Percentiles rank a stretch among this genome's conserved stretches.
Conservation (phyloP, 352 stramenopile species). For the Pythium scleroteichum region DNA sequence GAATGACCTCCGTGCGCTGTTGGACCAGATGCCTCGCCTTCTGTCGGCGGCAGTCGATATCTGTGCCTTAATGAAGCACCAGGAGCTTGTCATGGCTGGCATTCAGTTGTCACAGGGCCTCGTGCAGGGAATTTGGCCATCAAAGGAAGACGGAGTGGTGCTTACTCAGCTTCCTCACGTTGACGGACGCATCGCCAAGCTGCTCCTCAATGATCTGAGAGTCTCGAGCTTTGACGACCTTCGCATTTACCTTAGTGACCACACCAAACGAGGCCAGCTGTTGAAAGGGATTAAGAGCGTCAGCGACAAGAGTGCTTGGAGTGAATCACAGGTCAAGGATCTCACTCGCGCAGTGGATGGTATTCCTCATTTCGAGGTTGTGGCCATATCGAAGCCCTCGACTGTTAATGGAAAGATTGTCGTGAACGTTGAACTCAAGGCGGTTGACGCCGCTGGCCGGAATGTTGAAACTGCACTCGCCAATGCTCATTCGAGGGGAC, state of each 20-base stretch:
- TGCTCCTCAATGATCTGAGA: conserved; percentile 25
- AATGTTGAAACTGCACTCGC: conserved; percentile 20
- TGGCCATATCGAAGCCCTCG: not conserved
- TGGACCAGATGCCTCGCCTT: conserved; percentile 96
- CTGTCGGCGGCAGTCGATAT: conserved; percentile 94
- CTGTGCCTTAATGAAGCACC: conserved; percentile 56
- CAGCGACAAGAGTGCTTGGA: conserved; percentile 18
- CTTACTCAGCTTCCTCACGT: conserved; percentile 55
- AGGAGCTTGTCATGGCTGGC: conserved; percentile 49
- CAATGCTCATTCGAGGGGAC: conserved; percentile 13
- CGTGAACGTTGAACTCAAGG: conserved; percentile 42
- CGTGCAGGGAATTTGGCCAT: conserved; percentile 53
- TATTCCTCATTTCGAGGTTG: conserved; percentile 45
- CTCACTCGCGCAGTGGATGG: conserved; percentile 43
- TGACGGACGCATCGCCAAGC: conserved; percentile 32
- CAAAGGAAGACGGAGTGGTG: conserved; percentile 12
- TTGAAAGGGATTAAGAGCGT: conserved; percentile 14
- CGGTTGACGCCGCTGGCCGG: not conserved
- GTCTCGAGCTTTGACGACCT: conserved; percentile 14
- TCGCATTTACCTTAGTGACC: conserved; percentile 5
- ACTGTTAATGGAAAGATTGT: conserved; percentile 4
- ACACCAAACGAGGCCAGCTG: conserved; percentile 19
- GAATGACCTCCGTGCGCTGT: conserved; percentile 95
- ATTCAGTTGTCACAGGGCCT: conserved; percentile 60
- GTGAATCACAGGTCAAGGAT: conserved; percentile 36